Base-by-base conservation (phyloP, 768 basidiomycete genomes). In the Tylopilus sp. region DNA sequence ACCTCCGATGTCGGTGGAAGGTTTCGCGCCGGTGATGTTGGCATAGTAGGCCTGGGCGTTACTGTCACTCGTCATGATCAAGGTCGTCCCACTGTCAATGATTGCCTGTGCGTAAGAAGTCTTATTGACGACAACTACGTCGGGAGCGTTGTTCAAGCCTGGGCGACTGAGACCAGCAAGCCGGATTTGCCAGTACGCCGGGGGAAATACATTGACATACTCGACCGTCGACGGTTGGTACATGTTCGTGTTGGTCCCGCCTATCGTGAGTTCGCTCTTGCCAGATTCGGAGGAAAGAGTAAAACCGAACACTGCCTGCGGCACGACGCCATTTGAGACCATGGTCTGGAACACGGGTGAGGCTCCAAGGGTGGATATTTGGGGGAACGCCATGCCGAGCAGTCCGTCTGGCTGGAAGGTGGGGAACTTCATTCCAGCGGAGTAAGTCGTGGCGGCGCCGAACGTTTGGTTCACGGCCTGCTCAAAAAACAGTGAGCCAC, bases 231-330 rank as follows among this genome's bases (percentile, higher is more conserved):
- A 59, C 12, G 76, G 78, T 16, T 74, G 75, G 66, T 78, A 84
- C 53, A 76, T 63, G 12, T 61, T 55, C 5, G 58, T 58, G 64
- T 87, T 74, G 6, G 73, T 72, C 29, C 82, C 84, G 26, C 84
- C 84, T 44, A 87, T 63, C 54, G 74, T 78, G 14, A 87, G 73
- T 63, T 82, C 79, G n/a, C 78, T 74, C 22, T 71, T 73, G 12
- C 65, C 62, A 17, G 67, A 25, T 12, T 75, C 60, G 4, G 67
- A 58, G 31, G 74, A 70, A 40, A 84, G 69, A 55, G 78, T 78
- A 59, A 84, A 75, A 24, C 75, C 72, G 56, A 84, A 83, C 52
- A 74, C 68, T 37, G 72, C 60, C 26, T 72, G 59, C 8, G 69
- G 53, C 2, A 72, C 62, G 30, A 56, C 52, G 14, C 64, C 66